Percentiles rank a stretch among this genome's conserved stretches.
phyloP scores from a whole-genome alignment of 2,329 filamentous ascomycete genomes.

The Ophiocordyceps unilateralis region DNA sequence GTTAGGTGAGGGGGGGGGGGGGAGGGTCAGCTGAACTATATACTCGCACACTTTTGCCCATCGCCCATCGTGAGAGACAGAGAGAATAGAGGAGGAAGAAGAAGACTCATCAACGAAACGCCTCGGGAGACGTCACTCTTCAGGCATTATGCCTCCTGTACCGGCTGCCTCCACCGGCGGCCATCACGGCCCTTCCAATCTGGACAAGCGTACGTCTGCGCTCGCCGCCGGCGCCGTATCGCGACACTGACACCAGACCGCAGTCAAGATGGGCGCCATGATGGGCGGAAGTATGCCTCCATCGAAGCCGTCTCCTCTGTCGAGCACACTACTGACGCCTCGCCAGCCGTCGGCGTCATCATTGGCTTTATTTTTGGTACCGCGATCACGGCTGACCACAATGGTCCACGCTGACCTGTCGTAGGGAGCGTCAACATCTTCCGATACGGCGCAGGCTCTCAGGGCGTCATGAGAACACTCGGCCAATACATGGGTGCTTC shows the following conservation, averaged over 20 bases:
- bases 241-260: conserved; percentile 3
- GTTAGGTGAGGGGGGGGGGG: too few relatives aligned
- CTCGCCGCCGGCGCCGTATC: neutral
- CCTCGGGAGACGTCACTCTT: neutral
- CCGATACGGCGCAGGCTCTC: conserved; percentile 80
- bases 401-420: neutral
- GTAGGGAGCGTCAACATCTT: conserved; percentile 86
- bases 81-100: too few relatives aligned
- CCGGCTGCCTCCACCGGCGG: conserved; percentile 18
- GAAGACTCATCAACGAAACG: too few relatives aligned
- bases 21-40: too few relatives aligned
- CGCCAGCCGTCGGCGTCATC: conserved; percentile 73
- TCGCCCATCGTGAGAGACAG: neutral
- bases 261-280: conserved; percentile 82
- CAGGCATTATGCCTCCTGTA: conserved; percentile 22
- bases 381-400: conserved; percentile 7
- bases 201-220: conserved; percentile 33
- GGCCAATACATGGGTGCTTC: conserved; percentile 96
- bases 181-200: conserved; percentile 30
- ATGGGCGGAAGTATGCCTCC: conserved; percentile 86
- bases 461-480: conserved; percentile 83
- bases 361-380: conserved; percentile 96
- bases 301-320: neutral
- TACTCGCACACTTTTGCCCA: neutral
- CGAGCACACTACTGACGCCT: conserved; percentile 12